Conservation (phyloP, 805 yeast genomes). For the Wickerhamiella galacta region DNA sequence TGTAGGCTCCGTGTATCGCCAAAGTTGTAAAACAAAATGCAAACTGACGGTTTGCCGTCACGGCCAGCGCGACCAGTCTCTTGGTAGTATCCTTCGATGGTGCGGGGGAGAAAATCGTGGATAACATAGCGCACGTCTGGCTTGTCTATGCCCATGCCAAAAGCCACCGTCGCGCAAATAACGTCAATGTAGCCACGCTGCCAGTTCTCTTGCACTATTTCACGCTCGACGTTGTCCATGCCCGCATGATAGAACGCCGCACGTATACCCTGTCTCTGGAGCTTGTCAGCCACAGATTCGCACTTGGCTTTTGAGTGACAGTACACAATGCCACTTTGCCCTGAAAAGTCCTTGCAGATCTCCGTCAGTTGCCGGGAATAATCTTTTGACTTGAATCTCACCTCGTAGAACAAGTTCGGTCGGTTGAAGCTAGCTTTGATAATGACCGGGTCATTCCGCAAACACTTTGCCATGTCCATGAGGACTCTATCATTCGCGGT, state of each 20-base stretch:
- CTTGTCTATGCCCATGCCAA: constrained; percentile 98
- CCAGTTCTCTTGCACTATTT: constrained; percentile 63
- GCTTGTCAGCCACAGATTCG: constrained; percentile 55
- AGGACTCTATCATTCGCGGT: constrained; percentile 88
- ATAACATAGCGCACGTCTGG: constrained; percentile 87
- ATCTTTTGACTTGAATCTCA: constrained; percentile 36
- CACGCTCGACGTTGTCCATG: constrained; percentile 63
- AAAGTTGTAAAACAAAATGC: constrained; percentile 67
- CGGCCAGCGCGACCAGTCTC: constrained; percentile 98
- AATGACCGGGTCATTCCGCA: constrained; percentile 41
- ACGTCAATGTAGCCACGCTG: constrained; percentile 54
- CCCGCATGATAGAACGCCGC: constrained; percentile 87
- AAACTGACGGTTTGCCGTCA: constrained; percentile 71
- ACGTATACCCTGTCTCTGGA: constrained; percentile 40
- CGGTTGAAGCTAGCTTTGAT: constrained; percentile 87
- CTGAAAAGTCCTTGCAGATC: constrained; percentile 27
- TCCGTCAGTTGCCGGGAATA: constrained; percentile 8
- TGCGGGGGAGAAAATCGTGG: constrained; percentile 76
- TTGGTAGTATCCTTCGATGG: constrained; percentile 90
- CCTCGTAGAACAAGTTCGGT: constrained; percentile 66
- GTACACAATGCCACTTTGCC: constrained; percentile 74
- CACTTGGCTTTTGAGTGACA: constrained; percentile 84
- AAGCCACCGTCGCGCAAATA: constrained; percentile 94
- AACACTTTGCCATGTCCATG: constrained; percentile 67
- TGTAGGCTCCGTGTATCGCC: constrained; percentile 66